Evolutionary conservation across 352 stramenopile genomes (phyloP).

Genomic region (Peronospora belbahrii): DNA sequence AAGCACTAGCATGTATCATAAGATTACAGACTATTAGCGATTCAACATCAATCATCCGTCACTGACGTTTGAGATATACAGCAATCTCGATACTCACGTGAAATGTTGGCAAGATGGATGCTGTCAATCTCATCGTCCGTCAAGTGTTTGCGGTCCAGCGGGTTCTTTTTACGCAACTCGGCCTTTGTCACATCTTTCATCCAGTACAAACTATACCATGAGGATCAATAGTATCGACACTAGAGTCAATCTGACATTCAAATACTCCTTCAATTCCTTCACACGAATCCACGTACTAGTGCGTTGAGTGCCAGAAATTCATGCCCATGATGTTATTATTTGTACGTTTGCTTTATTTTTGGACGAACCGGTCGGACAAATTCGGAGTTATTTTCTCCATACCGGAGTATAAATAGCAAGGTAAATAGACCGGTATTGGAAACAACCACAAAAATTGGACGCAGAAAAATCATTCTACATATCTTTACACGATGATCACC

Average conservation of each 20-base stretch:
- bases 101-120: constrained; percentile 85
- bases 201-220: constrained; percentile 61
- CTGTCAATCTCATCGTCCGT: constrained; percentile 82
- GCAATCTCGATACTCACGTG: constrained; percentile 28
- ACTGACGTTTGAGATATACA: not conserved
- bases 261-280: no score
- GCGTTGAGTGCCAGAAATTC: constrained; percentile 89
- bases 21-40: not conserved
- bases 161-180: constrained; percentile 74
- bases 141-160: constrained; percentile 63
- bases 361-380: constrained; percentile 1
- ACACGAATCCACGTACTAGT: constrained; percentile 79
- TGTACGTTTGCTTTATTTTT: not conserved
- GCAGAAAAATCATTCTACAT: no score
- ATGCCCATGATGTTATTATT: constrained; percentile 51
- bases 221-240: not conserved
- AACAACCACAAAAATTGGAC: no score
- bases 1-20: constrained; percentile 41
- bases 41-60: not conserved
- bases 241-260: no score
- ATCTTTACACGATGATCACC: constrained; percentile 17
- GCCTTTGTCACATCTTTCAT: constrained; percentile 80
- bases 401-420: not conserved
- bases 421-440: no score
- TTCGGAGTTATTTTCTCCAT: no score